Conservation (phyloP, 768 basidiomycete species). For the Mycena maculata region DNA sequence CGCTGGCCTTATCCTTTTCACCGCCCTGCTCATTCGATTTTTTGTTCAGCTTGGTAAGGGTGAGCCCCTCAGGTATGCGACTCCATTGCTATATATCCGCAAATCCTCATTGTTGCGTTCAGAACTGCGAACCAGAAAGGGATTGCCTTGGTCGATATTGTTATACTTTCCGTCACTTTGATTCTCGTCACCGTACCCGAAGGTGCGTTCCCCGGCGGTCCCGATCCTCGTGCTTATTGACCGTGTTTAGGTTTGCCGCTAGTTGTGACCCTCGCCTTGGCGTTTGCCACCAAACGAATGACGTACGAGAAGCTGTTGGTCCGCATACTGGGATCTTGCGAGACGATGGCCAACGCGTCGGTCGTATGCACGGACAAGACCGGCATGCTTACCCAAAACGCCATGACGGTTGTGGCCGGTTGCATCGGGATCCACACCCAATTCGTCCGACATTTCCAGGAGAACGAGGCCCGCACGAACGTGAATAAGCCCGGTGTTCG, state of each 20-base stretch:
- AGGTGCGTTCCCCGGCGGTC: slow-evolving; percentile 52
- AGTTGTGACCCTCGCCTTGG: slow-evolving; percentile 94
- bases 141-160: slow-evolving; percentile 89
- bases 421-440: slow-evolving; percentile 95
- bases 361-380: slow-evolving; percentile 98
- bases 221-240: no score
- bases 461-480: slow-evolving; percentile 82
- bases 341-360: slow-evolving; percentile 98
- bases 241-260: slow-evolving; percentile 79
- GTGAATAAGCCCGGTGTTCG: slow-evolving; percentile 56
- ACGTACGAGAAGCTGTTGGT: slow-evolving; percentile 94
- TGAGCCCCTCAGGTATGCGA: slow-evolving; percentile 65
- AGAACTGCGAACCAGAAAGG: slow-evolving; percentile 84
- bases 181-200: slow-evolving; percentile 91
- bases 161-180: slow-evolving; percentile 95
- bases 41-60: slow-evolving; percentile 85
- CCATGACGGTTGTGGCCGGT: slow-evolving; percentile 96
- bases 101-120: slow-evolving; percentile 40
- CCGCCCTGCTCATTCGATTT: slow-evolving; percentile 91
- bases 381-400: slow-evolving; percentile 94
- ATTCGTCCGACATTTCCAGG: slow-evolving; percentile 82
- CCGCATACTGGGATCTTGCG: slow-evolving; percentile 95
- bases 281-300: slow-evolving; percentile 99
- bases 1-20: slow-evolving; percentile 86
- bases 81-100: background rate